A percentile compares a stretch with the other conserved stretches of the same genome.
Conservation (phyloP, 31 red algal genomes). For the Endocladia muricata region DNA sequence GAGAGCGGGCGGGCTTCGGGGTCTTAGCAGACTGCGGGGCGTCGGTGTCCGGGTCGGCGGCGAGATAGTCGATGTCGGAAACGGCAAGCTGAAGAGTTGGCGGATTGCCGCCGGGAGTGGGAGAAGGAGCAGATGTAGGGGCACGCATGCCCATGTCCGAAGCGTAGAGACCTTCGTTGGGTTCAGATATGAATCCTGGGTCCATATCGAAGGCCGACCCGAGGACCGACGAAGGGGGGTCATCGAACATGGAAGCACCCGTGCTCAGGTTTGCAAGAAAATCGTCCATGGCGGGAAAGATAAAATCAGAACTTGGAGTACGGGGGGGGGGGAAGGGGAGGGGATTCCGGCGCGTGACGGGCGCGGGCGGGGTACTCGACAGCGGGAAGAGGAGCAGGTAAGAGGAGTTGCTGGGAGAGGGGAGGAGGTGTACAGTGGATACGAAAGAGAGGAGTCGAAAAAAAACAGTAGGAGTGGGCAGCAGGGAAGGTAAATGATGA, state of each 20-base stretch:
- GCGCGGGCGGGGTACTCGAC: too few relatives aligned
- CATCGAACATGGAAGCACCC: too few relatives aligned
- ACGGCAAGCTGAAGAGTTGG: neutral
- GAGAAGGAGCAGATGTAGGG: constrained; percentile 11
- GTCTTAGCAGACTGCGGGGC: constrained; percentile 1
- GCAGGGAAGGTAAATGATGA: too few relatives aligned
- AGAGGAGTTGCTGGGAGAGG: too few relatives aligned
- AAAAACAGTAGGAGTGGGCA: too few relatives aligned
- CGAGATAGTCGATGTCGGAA: constrained; percentile 21
- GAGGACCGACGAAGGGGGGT: constrained; percentile 12
- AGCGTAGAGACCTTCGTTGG: neutral
- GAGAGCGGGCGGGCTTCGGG: neutral
- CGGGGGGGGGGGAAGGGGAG: neutral
- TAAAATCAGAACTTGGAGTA: neutral
- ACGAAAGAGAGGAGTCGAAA: too few relatives aligned
- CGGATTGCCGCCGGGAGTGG: neutral
- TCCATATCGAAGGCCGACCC: constrained; percentile 35
- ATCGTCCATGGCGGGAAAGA: constrained; percentile 36
- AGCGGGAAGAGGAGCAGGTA: too few relatives aligned
- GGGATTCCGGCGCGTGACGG: too few relatives aligned
- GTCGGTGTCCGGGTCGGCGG: constrained; percentile 22
- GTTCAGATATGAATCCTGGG: constrained; percentile 18
- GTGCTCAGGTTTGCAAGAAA: constrained; percentile 42
- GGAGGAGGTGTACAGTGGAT: too few relatives aligned
- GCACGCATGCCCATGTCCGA: constrained; percentile 9